phyloP scores from a whole-genome alignment of 2,329 filamentous ascomycete species.

The Sporothrix mexicana region DNA sequence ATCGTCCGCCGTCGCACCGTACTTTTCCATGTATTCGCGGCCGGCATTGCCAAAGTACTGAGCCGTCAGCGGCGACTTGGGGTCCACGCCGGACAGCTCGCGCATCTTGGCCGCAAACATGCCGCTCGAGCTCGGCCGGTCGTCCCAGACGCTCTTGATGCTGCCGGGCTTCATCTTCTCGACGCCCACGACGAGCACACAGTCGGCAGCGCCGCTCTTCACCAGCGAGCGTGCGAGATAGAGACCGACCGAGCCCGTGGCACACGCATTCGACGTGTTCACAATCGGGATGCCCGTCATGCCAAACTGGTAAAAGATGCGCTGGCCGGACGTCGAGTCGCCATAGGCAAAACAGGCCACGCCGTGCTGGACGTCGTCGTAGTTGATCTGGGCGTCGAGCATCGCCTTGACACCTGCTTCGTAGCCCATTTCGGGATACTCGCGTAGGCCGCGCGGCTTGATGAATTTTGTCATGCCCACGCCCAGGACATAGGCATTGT shows the following conservation, averaged over 20 bases:
- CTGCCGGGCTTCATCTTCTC: constrained; percentile 97
- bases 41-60: constrained; percentile 97
- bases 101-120: constrained; percentile 79
- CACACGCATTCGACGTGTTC: constrained; percentile 99
- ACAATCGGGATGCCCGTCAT: constrained; percentile 96
- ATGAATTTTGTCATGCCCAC: constrained; percentile 99
- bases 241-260: constrained; percentile 87
- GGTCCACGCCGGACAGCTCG: constrained; percentile 74
- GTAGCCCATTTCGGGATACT: constrained; percentile 93
- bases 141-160: constrained; percentile 81
- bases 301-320: constrained; percentile 98
- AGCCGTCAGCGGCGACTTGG: constrained; percentile 81
- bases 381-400: constrained; percentile 86
- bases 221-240: constrained; percentile 83
- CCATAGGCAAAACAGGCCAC: constrained; percentile 97
- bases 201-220: constrained; percentile 79
- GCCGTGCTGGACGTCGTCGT: constrained; percentile 93
- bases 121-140: constrained; percentile 78
- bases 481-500: constrained; percentile 81
- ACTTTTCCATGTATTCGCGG: constrained; percentile 92
- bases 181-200: constrained; percentile 91
- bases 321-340: constrained; percentile 91
- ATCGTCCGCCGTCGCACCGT: constrained; percentile 81
- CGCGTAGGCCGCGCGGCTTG: constrained; percentile 91
- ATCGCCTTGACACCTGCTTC: constrained; percentile 90